Evolutionary conservation across 225 moss, liverwort and hornwort genomes (phyloP), one percentile per base, ranked within the genome.

Genomic region (Pseudisothecium myosuroides): DNA sequence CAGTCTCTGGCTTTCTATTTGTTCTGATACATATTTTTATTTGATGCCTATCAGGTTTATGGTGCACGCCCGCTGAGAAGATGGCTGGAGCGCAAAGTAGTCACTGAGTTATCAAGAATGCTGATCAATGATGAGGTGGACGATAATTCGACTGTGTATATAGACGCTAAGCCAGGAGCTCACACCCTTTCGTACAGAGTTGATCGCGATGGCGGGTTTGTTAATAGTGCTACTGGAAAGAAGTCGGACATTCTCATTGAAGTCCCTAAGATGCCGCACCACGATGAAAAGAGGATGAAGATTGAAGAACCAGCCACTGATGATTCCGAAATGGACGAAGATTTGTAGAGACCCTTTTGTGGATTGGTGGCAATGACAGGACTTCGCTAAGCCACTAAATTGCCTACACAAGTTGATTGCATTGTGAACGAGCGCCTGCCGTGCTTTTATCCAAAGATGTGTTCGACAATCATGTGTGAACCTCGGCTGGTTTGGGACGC

Each of bases 81-180:
- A 62, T 97, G 97, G 97, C 50, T 98, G 86, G 98, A 98, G 89
- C 93, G 95, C 68, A 97, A 97, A 83, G 98, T 98, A 28, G 98
- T 98, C 10, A 98, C 98, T 39, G 89, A 95, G 36, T 91, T 98
- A 47, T 98, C 97, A 36, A 90, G 82, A 54, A 97, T 97, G 96
- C 83, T 98, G 80, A 97, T 98, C 87, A 94, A 94, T 39, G 98
- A 95, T 58, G 96, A 96, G 52, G 95, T 98, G n/a, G 97, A 98
- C 52, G 97, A 98, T 32, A 98, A 97, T 78, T 95, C 95, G 22
- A 98, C 98, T 3, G 98, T 98, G 52, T 96, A 84, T 75, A 96
- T 98, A 81, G 97, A 97, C 81, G 93, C 88, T 5, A 91, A 88
- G 58, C 89, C 90, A 47, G 92, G 92, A 47, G 86, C 74, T 32